Base-by-base conservation (phyloP, 305 asterid species). In the Petunia hybrid region DNA sequence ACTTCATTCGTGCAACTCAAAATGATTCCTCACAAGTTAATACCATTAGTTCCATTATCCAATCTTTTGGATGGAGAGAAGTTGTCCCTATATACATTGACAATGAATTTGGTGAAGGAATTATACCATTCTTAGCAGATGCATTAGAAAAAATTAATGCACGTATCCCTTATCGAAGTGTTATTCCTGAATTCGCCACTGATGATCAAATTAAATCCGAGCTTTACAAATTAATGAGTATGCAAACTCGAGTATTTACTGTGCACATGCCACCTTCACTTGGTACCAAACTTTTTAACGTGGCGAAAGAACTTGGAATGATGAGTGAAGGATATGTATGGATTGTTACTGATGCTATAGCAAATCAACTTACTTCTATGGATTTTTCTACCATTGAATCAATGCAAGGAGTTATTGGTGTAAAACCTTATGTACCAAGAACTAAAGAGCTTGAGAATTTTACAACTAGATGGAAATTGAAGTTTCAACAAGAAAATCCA, bases 401-500 rank as follows among this genome's bases (percentile, higher is more conserved):
- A 16, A 91, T 92, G 97, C 80, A 83, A 31, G 97, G 97, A 12
- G 97, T 91, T 2, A 81, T 92, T 0, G 97, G 97, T 0, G 88
- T 93, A 36, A 82, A 71, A 68, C 90, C 94, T 36, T 68, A 88
- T 64, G 80, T 83, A n/a, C 90, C 89, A 2, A 78, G 57, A 36
- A 83, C 88, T 1, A 36, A 62, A n/a, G 84, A 81, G 84, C 85
- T 91, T 4, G 74, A 64, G 0, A 63, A 46, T 31, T 92, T 93
- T 35, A 64, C 43, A 3, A 7, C 5, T 39, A 79, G 91, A 13
- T 92, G 89, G 86, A 89, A n/a, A 66, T 76, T 14, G n/a, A 73
- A 69, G 75, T 61, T 84, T 38, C 79, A 53, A 16, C 4, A 56
- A 10, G 79, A 48, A n/a, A 79, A 79, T 68, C 83, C 88, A 6